Conservation (phyloP, 129 eudicot genomes). For the Dittrichia graveolens region DNA sequence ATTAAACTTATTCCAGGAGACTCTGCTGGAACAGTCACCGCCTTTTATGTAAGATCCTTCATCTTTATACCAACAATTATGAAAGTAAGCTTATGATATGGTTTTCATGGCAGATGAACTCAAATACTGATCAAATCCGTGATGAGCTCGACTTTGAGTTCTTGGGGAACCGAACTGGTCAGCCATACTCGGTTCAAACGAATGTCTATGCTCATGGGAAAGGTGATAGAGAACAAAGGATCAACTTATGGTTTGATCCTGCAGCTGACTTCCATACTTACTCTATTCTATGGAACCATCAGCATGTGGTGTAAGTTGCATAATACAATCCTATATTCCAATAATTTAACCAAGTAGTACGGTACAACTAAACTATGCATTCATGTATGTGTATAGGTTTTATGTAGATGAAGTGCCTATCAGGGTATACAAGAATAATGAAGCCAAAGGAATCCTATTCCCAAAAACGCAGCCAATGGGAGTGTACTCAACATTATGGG, state of each 20-base stretch:
- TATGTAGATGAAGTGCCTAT: conserved; percentile 80
- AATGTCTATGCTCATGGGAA: conserved; percentile 77
- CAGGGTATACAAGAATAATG: conserved; percentile 89
- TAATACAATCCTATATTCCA: not conserved
- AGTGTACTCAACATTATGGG: conserved; percentile 91
- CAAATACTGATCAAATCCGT: conserved; percentile 59
- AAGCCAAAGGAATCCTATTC: conserved; percentile 71
- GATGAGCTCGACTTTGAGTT: conserved; percentile 95
- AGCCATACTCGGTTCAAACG: conserved; percentile 91
- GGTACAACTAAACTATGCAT: not conserved
- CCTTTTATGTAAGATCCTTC: conserved; percentile 68
- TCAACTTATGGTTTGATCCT: conserved; percentile 96
- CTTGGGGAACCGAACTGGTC: conserved; percentile 89
- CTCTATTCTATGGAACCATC: conserved; percentile 80
- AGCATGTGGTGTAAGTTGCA: conserved; percentile 64
- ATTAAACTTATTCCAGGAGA: conserved; percentile 93
- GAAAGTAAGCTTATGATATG: not conserved
- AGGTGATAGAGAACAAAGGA: conserved; percentile 88
- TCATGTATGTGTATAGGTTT: conserved; percentile 48
- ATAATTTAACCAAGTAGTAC: not conserved
- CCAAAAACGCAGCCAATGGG: conserved; percentile 92
- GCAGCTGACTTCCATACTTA: conserved; percentile 78
- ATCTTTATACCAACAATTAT: not conserved
- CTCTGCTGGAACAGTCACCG: conserved; percentile 97
- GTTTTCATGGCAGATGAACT: conserved; percentile 65